Evolutionary conservation across 2,329 filamentous ascomycete species (phyloP).

Genomic region (Arthrobotrys musiformis): DNA sequence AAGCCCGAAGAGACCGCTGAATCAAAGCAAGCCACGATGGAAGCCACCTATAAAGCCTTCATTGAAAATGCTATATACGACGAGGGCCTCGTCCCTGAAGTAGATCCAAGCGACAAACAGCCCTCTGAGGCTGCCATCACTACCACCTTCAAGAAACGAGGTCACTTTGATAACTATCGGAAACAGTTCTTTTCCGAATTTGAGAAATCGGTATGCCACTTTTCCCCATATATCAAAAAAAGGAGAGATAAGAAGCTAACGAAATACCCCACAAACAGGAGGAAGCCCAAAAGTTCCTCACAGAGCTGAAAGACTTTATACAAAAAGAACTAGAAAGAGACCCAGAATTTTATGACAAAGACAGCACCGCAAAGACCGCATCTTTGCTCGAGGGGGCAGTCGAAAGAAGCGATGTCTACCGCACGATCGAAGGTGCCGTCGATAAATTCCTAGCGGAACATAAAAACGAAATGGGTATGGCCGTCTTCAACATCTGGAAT

Average conservation of each 20-base stretch:
- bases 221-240: neutral
- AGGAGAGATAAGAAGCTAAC: neutral
- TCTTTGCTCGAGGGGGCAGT: constrained; percentile 82
- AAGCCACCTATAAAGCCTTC: neutral
- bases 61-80: constrained; percentile 2
- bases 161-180: constrained; percentile 48
- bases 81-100: constrained; percentile 14
- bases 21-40: constrained; percentile 3
- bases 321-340: constrained; percentile 50
- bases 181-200: constrained; percentile 41
- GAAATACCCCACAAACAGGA: constrained; percentile 10
- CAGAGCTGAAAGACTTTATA: constrained; percentile 42
- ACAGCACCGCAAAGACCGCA: constrained; percentile 70
- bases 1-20: constrained; percentile 1
- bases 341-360: constrained; percentile 52
- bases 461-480: constrained; percentile 23
- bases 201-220: constrained; percentile 47
- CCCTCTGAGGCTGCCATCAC: constrained; percentile 36
- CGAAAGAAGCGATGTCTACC: constrained; percentile 78
- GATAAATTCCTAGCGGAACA: constrained; percentile 63
- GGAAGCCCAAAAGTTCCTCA: constrained; percentile 32
- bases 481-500: constrained; percentile 29
- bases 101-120: constrained; percentile 35
- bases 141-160: constrained; percentile 52
- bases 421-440: constrained; percentile 56